A percentile compares a stretch with the other conserved stretches of the same genome.
These are phyloP conservation scores for Fraxinus ornus DNA, from an alignment of 305 asterid genomes.

Conservation along the genomic window DNA sequence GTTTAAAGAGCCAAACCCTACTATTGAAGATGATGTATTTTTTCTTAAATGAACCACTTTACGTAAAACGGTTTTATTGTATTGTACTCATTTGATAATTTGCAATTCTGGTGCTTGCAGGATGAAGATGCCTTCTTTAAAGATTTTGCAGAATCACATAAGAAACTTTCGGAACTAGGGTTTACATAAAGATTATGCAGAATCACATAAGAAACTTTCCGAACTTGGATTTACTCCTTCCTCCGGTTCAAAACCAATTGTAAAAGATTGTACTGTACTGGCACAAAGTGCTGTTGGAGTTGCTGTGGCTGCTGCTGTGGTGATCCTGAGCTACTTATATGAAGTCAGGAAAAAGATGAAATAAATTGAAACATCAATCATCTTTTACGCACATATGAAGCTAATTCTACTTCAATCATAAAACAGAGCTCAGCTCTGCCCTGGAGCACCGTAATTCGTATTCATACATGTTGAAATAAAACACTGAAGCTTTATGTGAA, in stretches of 20 bases:
- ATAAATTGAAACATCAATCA: constrained; percentile 24
- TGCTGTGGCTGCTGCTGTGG: constrained; percentile 62
- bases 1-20: neutral
- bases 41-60: neutral
- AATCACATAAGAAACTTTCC: no score
- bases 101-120: no score
- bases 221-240: constrained; percentile 70
- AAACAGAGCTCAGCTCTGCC: constrained; percentile 14
- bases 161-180: no score
- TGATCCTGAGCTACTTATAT: constrained; percentile 62
- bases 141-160: no score
- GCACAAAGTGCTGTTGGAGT: constrained; percentile 88
- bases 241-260: constrained; percentile 37
- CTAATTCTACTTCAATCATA: constrained; percentile 4
- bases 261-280: constrained; percentile 62
- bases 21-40: neutral
- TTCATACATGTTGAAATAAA: constrained; percentile 31
- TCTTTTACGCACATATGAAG: neutral
- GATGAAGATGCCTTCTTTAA: no score
- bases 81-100: no score
- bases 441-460: constrained; percentile 1
- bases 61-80: no score
- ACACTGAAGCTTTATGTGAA: constrained; percentile 18
- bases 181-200: no score
- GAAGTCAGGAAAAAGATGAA: constrained; percentile 67